A percentile compares a stretch with the other conserved stretches of the same genome.
phyloP scores from a whole-genome alignment of 352 stramenopile genomes.

The Globisporangium mamillatum region DNA sequence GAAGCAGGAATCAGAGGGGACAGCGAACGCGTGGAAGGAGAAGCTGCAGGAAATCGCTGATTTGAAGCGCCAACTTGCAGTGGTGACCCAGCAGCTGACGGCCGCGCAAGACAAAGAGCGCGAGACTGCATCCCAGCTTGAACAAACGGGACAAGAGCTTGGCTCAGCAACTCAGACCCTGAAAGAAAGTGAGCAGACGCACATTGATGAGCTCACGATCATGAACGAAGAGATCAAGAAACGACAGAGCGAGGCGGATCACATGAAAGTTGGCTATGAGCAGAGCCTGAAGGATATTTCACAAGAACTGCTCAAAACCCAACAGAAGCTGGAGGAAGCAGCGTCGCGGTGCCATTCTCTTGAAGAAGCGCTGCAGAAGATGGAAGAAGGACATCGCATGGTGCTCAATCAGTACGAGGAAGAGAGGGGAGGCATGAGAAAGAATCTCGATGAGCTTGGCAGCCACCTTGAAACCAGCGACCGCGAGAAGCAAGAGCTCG shows the following conservation, averaged over 20 bases:
- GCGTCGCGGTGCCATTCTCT: conserved; percentile 8
- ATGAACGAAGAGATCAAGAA: conserved; percentile 60
- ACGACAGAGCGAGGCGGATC: conserved; percentile 31
- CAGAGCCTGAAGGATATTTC: conserved; percentile 24
- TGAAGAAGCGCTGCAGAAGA: conserved; percentile 24
- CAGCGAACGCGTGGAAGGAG: conserved; percentile 51
- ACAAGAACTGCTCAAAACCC: conserved; percentile 28
- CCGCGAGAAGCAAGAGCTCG: conserved; percentile 56
- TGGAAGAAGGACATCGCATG: conserved; percentile 18
- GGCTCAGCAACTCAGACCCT: conserved; percentile 29
- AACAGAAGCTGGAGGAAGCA: conserved; percentile 28
- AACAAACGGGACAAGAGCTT: conserved; percentile 34
- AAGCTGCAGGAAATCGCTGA: conserved; percentile 56
- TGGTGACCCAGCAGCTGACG: conserved; percentile 37
- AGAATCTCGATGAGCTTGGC: conserved; percentile 3
- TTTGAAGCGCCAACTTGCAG: conserved; percentile 35
- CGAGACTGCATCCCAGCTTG: conserved; percentile 30
- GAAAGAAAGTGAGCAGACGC: conserved; percentile 29
- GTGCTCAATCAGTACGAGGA: conserved; percentile 21
- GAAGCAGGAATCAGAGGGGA: conserved; percentile 70
- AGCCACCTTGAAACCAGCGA: conserved; percentile 19
- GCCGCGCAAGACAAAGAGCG: conserved; percentile 33
- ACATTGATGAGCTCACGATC: conserved; percentile 51
- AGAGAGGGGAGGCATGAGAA: conserved; percentile 17
- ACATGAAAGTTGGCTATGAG: conserved; percentile 39